Conservation (phyloP, 495 filamentous ascomycete species). For the Daldinia childiae region DNA sequence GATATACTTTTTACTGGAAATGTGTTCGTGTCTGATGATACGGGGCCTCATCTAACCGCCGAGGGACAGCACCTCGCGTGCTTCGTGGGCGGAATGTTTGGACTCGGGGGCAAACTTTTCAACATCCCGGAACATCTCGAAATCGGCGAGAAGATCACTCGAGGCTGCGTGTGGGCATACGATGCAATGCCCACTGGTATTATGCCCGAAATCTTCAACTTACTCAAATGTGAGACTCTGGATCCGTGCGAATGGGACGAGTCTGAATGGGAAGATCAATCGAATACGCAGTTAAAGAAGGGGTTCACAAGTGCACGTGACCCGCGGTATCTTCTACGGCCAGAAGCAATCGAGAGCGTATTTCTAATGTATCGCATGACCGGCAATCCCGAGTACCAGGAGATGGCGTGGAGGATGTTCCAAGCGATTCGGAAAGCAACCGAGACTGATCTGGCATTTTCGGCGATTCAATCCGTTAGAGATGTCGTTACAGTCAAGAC, state of each 20-base stretch:
- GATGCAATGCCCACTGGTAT: constrained; percentile 73
- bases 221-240: constrained; percentile 60
- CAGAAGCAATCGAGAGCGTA: constrained; percentile 76
- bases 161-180: constrained; percentile 84
- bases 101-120: constrained; percentile 75
- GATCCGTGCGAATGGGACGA: constrained; percentile 44
- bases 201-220: constrained; percentile 74
- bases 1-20: constrained; percentile 70
- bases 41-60: constrained; percentile 20
- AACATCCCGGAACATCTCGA: constrained; percentile 70
- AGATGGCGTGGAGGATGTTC: constrained; percentile 83
- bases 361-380: constrained; percentile 82
- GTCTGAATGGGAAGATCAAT: constrained; percentile 17
- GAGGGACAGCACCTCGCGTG: constrained; percentile 56
- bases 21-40: constrained; percentile 35
- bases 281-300: constrained; percentile 25
- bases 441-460: constrained; percentile 57
- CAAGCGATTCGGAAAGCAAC: constrained; percentile 68
- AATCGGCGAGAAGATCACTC: constrained; percentile 73
- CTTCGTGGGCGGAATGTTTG: constrained; percentile 83
- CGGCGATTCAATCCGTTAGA: constrained; percentile 41
- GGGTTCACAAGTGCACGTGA: constrained; percentile 46
- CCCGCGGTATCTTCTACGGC: constrained; percentile 58
- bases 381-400: constrained; percentile 70
- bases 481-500: constrained; percentile 41